Base-by-base conservation (phyloP, 2,329 filamentous ascomycete genomes). In the Trichoderma cornu-damae region DNA sequence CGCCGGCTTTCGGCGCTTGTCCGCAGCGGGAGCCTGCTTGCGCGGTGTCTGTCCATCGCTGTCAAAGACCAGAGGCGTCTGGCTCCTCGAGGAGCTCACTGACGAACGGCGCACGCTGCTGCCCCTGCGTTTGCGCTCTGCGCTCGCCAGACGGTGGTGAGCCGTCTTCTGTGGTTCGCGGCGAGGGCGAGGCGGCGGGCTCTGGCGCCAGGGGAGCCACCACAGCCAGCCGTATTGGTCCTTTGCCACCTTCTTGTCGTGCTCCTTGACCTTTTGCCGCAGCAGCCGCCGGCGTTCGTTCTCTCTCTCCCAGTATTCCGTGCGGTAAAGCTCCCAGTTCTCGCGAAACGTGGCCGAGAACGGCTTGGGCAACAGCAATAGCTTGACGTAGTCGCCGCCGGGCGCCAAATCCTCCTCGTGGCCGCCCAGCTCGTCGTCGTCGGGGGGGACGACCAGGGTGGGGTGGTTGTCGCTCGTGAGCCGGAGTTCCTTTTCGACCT, bases 301-400 rank as follows among this genome's bases (percentile, higher is more conserved):
- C 71, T 99, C 94, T 60, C 86, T 86, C 65, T 96, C 93, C 94
- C 94, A 99, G 73, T 96, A 99, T 60, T 96, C 92, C 32, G 87
- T 86, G 53, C 94, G 83, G 72, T 95, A 99, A 14, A 93, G 79
- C 68, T 99, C 94, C 94, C 94, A 99, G 63, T 96, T 96, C 70
- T 97, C 92, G 18, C 94, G 83, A 68, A 99, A 99, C 46, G 90
- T 90, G 0, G 94, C 87, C 5, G 90, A 95, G 68, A 99, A 99
- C 0, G 92, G 91, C 69, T 99, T 99, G 1, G 94, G 90, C 9
- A 96, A 81, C 6, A 99, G 79, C 16, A 97, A 77, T 1, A 99
- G 80, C 71, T 96, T 94, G 65, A 99, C 87, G 68, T 93, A 89
- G 73, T 97, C 91, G 2, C 94, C 94, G 0, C 92, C 93, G 0